phyloP scores from a whole-genome alignment of 352 stramenopile species.

The Halophytophthora batemanensis region DNA sequence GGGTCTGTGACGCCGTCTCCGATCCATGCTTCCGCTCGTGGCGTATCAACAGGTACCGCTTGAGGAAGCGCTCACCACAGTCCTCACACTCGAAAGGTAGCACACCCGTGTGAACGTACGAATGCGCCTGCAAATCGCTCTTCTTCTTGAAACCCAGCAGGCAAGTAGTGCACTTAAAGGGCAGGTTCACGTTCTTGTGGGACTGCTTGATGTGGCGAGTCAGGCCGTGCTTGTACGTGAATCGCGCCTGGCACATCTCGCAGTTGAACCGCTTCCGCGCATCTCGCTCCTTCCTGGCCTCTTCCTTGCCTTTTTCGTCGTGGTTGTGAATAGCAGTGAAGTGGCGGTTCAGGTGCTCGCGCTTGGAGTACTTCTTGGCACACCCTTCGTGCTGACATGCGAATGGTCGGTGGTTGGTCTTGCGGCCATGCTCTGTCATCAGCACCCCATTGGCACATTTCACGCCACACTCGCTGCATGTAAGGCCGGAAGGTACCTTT shows the following conservation, averaged over 20 bases:
- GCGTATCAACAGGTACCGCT: slow-evolving; percentile 50
- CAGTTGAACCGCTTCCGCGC: slow-evolving; percentile 54
- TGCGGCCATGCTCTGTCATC: slow-evolving; percentile 12
- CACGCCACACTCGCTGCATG: slow-evolving; percentile 21
- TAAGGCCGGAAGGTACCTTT: neutral
- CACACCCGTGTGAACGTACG: slow-evolving; percentile 74
- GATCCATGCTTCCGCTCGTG: slow-evolving; percentile 43
- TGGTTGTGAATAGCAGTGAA: slow-evolving; percentile 37
- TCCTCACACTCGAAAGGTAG: slow-evolving; percentile 67
- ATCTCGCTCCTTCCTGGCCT: slow-evolving; percentile 7
- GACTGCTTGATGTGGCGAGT: slow-evolving; percentile 47
- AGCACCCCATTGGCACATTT: slow-evolving; percentile 2
- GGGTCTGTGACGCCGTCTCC: slow-evolving; percentile 22
- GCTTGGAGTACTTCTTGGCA: slow-evolving; percentile 58
- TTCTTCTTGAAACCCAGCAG: slow-evolving; percentile 81
- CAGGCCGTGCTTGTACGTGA: slow-evolving; percentile 71
- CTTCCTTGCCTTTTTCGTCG: slow-evolving; percentile 4
- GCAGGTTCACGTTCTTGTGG: slow-evolving; percentile 45
- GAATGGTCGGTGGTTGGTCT: slow-evolving; percentile 31
- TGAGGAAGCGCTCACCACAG: slow-evolving; percentile 59
- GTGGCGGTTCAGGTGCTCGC: slow-evolving; percentile 62
- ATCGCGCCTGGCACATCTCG: slow-evolving; percentile 49
- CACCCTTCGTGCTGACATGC: slow-evolving; percentile 37
- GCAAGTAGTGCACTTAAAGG: slow-evolving; percentile 63
- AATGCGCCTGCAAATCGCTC: slow-evolving; percentile 65